Evolutionary conservation across 2,329 filamentous ascomycete genomes (phyloP).

Genomic region (Colletotrichum horii): DNA sequence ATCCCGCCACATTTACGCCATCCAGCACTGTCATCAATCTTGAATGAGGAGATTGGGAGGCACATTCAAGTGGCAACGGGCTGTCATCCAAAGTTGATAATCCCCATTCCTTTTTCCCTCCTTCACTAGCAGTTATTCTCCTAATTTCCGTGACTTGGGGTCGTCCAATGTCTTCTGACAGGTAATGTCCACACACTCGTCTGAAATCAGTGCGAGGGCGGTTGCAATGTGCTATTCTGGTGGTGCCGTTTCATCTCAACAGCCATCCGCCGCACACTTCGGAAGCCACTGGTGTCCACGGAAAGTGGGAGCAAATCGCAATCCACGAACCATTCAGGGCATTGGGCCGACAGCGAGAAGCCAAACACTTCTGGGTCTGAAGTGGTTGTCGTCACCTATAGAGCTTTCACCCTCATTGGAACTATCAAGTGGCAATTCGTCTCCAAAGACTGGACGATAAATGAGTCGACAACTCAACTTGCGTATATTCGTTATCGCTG

Average conservation of each 20-base stretch:
- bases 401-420: neutral
- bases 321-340: neutral
- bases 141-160: neutral
- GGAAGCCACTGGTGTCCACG: neutral
- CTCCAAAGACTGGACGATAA: neutral
- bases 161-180: constrained; percentile 16
- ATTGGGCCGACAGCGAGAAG: neutral
- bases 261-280: neutral
- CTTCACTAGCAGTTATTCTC: neutral
- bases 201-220: constrained; percentile 10
- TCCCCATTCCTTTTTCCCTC: neutral
- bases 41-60: neutral
- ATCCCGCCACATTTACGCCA: neutral
- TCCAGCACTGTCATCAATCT: neutral
- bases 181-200: neutral
- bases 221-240: neutral
- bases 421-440: neutral
- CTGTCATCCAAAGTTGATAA: constrained; percentile 5
- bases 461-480: neutral
- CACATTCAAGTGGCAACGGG: neutral
- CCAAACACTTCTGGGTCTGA: neutral
- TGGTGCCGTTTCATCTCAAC: constrained; percentile 7
- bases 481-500: neutral
- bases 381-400: neutral
- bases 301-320: neutral